A percentile compares a stretch with the other conserved stretches of the same genome.
These are phyloP conservation scores for Ganoderma resinaceum DNA, from an alignment of 1,284 basidiomycete genomes.

Conservation along the genomic window DNA sequence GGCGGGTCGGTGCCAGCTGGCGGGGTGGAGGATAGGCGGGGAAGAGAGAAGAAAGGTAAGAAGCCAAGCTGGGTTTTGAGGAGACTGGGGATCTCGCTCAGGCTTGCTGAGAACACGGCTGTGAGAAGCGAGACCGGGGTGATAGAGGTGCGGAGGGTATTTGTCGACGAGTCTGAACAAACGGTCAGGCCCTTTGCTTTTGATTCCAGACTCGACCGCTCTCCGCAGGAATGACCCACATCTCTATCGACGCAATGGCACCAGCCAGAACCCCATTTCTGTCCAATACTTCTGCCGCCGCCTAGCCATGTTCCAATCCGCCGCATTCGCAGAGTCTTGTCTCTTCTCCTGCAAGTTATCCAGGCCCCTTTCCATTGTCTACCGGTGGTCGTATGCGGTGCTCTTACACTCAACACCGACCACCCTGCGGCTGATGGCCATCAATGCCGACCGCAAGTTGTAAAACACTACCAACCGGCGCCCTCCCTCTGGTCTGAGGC, in stretches of 20 bases:
- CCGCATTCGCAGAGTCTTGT: background rate
- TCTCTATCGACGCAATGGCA: background rate
- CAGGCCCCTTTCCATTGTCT: background rate
- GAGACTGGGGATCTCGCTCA: constrained; percentile 4
- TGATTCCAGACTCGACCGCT: background rate
- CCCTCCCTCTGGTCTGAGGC: too few species aligned
- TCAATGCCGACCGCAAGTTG: background rate
- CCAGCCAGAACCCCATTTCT: constrained; percentile 5
- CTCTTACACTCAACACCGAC: background rate
- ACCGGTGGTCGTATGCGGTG: background rate
- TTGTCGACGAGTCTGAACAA: constrained; percentile 7
- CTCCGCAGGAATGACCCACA: background rate
- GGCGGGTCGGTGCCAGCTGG: background rate
- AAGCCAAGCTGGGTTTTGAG: constrained; percentile 3
- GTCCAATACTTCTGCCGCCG: background rate
- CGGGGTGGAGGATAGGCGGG: constrained; percentile 13
- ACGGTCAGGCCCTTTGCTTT: background rate
- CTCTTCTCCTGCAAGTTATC: background rate
- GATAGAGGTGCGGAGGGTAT: constrained; percentile 12
- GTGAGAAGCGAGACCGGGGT: constrained; percentile 13
- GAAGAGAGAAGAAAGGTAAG: background rate
- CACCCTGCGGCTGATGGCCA: background rate
- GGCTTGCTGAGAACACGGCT: background rate
- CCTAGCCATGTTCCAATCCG: background rate
- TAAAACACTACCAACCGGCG: background rate